phyloP scores from a whole-genome alignment of 257 asterid species.

The Ilex aquifolium region DNA sequence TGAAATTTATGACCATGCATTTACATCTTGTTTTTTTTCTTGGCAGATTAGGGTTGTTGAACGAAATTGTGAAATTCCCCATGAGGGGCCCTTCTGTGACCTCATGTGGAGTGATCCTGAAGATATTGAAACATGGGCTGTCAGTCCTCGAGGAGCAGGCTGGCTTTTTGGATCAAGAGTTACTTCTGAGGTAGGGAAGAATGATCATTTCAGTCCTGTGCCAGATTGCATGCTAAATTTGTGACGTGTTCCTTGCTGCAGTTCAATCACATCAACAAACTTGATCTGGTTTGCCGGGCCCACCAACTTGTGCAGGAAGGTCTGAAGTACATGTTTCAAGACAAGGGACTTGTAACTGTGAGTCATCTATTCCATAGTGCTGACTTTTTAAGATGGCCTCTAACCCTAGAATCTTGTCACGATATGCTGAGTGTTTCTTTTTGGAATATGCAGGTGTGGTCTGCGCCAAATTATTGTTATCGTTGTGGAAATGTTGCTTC shows the following conservation, averaged over 20 bases:
- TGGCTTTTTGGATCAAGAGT: slow-evolving; percentile 99
- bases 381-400: neutral
- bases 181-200: slow-evolving; percentile 69
- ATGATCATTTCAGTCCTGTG: neutral
- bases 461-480: slow-evolving; percentile 96
- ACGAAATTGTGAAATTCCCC: slow-evolving; percentile 93
- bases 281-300: slow-evolving; percentile 94
- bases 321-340: slow-evolving; percentile 94
- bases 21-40: slow-evolving; percentile 8
- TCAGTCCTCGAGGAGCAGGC: slow-evolving; percentile 99
- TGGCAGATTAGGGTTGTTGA: slow-evolving; percentile 88
- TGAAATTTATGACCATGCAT: neutral
- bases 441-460: slow-evolving; percentile 75
- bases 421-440: slow-evolving; percentile 13
- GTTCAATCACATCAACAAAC: slow-evolving; percentile 96
- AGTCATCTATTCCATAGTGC: slow-evolving; percentile 32
- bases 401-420: neutral
- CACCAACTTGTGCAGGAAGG: slow-evolving; percentile 99
- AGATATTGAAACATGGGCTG: slow-evolving; percentile 99
- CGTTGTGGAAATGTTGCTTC: slow-evolving; percentile 99
- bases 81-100: slow-evolving; percentile 99
- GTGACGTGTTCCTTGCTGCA: slow-evolving; percentile 26
- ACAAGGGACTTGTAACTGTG: slow-evolving; percentile 96
- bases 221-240: slow-evolving; percentile 10
- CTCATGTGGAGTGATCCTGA: slow-evolving; percentile 99